A percentile compares a stretch with the other conserved stretches of the same genome.
Conservation (phyloP, 2,329 filamentous ascomycete species). For the Ophiobolus disseminans region DNA sequence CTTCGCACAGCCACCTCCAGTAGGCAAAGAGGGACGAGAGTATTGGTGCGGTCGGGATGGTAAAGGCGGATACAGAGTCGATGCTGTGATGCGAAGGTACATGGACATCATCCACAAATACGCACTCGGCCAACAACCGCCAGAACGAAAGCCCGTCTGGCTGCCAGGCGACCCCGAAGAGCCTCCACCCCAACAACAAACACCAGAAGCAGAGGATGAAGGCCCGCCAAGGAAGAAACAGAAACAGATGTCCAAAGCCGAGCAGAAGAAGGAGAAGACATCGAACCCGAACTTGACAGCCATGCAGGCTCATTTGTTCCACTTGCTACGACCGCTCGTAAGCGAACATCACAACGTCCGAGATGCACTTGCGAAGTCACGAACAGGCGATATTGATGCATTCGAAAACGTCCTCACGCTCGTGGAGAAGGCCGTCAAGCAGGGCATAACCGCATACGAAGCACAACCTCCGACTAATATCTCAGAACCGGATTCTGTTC, state of each 20-base stretch:
- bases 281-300: slow-evolving; percentile 72
- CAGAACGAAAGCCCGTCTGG: slow-evolving; percentile 74
- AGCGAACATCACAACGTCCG: slow-evolving; percentile 81
- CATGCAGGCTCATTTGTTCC: slow-evolving; percentile 93
- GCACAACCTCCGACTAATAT: slow-evolving; percentile 31
- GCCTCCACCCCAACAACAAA: slow-evolving; percentile 46
- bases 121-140: slow-evolving; percentile 71
- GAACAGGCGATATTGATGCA: slow-evolving; percentile 73
- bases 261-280: slow-evolving; percentile 58
- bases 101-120: slow-evolving; percentile 87
- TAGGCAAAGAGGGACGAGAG: slow-evolving; percentile 71
- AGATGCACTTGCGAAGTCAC: slow-evolving; percentile 76
- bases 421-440: slow-evolving; percentile 76
- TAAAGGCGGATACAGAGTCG: slow-evolving; percentile 84
- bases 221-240: slow-evolving; percentile 47
- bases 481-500: background rate
- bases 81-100: slow-evolving; percentile 86
- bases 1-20: slow-evolving; percentile 72
- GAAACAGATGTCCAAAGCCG: slow-evolving; percentile 50
- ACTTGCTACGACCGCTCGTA: slow-evolving; percentile 84
- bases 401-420: slow-evolving; percentile 79
- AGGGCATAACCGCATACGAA: slow-evolving; percentile 73
- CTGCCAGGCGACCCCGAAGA: slow-evolving; percentile 61
- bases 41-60: slow-evolving; percentile 86
- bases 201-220: slow-evolving; percentile 30